These are phyloP conservation scores for Lolium rigidum DNA, from an alignment of 176 grass and related monocot genomes.

Conservation along the genomic window DNA sequence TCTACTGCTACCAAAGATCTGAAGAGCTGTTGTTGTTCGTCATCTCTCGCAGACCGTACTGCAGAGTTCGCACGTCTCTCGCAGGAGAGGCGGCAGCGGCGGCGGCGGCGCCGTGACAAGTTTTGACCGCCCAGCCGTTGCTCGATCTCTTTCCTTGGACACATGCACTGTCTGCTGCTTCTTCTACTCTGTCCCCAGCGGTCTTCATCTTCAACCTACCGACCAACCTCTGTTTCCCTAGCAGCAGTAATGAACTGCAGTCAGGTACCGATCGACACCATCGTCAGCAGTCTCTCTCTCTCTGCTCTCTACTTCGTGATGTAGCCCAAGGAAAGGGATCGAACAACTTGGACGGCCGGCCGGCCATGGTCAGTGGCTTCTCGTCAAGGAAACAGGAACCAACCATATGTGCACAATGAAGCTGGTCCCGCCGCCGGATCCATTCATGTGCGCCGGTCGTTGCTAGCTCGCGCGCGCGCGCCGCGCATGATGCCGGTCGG, in stretches of 20 bases:
- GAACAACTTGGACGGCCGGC: no score
- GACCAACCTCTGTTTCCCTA: not conserved
- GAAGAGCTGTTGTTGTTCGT: no score
- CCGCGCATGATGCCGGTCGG: slow-evolving; percentile 1
- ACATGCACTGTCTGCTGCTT: no score
- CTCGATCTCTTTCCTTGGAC: no score
- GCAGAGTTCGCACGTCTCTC: no score
- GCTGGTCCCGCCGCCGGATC: not conserved
- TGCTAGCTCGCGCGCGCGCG: not conserved
- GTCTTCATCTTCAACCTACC: not conserved
- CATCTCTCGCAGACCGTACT: no score
- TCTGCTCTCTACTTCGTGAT: not conserved
- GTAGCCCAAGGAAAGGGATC: not conserved
- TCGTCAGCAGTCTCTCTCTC: not conserved
- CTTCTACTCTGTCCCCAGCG: not conserved
- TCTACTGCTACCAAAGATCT: no score
- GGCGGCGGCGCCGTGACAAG: no score
- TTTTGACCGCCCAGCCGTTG: no score
- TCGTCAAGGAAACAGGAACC: not conserved
- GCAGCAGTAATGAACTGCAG: not conserved
- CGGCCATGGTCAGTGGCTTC: no score
- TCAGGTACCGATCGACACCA: not conserved
- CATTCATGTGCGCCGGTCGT: slow-evolving; percentile 7
- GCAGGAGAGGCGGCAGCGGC: no score
- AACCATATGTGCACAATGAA: not conserved